Evolutionary conservation across 164 flowering plant genomes (phyloP).

Genomic region (Liriodendron chinense): DNA sequence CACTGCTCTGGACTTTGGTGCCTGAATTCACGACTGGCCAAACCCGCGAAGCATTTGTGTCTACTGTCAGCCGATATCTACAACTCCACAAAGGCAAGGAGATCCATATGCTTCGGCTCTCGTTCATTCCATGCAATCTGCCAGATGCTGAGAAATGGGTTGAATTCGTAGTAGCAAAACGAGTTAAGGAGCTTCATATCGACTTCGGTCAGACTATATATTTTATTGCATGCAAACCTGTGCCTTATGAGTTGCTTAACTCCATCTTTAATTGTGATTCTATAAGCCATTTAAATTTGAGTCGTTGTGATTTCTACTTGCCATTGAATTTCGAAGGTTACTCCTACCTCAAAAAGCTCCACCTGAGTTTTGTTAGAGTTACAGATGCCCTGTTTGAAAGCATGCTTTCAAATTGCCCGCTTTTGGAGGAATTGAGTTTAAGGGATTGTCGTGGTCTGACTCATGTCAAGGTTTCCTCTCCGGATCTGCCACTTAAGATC

Average conservation of each 20-base stretch:
- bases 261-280: neutral
- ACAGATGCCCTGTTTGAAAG: neutral
- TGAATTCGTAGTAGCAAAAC: neutral
- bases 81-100: neutral
- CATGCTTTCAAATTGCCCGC: neutral
- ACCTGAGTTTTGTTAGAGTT: neutral
- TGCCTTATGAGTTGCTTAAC: neutral
- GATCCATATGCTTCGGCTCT: slow-evolving; percentile 4
- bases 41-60: slow-evolving; percentile 2
- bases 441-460: neutral
- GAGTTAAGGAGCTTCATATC: neutral
- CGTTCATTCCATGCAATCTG: neutral
- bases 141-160: slow-evolving; percentile 8
- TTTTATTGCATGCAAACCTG: neutral
- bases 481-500: neutral
- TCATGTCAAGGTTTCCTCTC: neutral
- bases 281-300: neutral
- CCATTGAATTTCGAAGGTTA: neutral
- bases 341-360: neutral
- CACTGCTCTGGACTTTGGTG: slow-evolving; percentile 10
- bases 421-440: neutral
- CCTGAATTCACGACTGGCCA: slow-evolving; percentile 1
- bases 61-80: slow-evolving; percentile 8
- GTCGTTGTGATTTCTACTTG: neutral
- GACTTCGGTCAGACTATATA: neutral